Conservation (phyloP, 371 early-diverging fungal genomes). For the Mortierella sp. region DNA sequence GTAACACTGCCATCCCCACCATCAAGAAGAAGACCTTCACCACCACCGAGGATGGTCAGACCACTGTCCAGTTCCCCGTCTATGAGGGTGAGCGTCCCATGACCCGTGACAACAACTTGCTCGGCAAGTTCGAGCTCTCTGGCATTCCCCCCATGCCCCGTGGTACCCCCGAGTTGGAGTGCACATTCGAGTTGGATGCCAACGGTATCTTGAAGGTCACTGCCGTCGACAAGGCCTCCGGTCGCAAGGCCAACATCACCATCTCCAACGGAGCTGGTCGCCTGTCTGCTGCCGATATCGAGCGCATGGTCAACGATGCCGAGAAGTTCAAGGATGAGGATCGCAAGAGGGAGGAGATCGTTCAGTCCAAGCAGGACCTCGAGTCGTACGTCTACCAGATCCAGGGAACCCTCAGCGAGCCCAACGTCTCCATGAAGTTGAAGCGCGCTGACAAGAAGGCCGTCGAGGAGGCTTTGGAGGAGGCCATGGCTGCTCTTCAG, state of each 20-base stretch:
- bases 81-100: conserved; percentile 94
- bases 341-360: conserved; percentile 80
- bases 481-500: conserved; percentile 75
- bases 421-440: conserved; percentile 80
- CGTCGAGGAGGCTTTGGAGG: conserved; percentile 84
- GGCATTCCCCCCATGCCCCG: conserved; percentile 92
- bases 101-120: conserved; percentile 93
- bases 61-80: conserved; percentile 92
- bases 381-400: conserved; percentile 91
- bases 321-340: conserved; percentile 90
- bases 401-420: conserved; percentile 84
- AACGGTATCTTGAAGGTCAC: conserved; percentile 96
- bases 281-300: conserved; percentile 89
- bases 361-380: conserved; percentile 88
- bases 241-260: conserved; percentile 89
- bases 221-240: conserved; percentile 93
- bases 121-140: conserved; percentile 91
- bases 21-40: conserved; percentile 93
- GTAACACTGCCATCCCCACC: conserved; percentile 93
- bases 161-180: conserved; percentile 92
- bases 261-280: conserved; percentile 93
- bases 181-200: conserved; percentile 93
- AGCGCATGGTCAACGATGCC: conserved; percentile 91
- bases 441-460: conserved; percentile 87
- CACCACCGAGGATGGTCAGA: conserved; percentile 95